Conservation (phyloP, 257 asterid genomes). For the Solanum corneliomulleri region DNA sequence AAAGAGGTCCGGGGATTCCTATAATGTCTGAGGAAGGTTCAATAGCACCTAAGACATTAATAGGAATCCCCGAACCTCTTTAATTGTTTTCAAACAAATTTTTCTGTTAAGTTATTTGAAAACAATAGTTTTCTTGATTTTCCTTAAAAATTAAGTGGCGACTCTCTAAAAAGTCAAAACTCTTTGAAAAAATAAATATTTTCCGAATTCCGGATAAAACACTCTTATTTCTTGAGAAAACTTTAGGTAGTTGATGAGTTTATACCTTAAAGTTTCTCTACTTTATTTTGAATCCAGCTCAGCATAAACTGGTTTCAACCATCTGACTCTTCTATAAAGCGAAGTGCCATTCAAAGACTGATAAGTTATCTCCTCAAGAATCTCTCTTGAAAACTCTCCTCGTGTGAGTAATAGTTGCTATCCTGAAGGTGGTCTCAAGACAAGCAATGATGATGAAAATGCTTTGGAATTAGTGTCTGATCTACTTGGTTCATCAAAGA, state of each 20-base stretch:
- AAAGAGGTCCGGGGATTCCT: too few species aligned
- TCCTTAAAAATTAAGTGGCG: too few species aligned
- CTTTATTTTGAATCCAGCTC: constrained; percentile 33
- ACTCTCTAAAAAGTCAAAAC: too few species aligned
- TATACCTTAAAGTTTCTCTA: neutral
- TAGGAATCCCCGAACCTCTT: too few species aligned
- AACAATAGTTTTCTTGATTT: too few species aligned
- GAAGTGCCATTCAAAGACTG: constrained; percentile 57
- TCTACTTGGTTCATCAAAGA: constrained; percentile 13
- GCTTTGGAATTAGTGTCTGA: constrained; percentile 22
- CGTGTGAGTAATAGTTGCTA: constrained; percentile 19
- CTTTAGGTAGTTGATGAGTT: neutral
- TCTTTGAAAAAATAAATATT: too few species aligned
- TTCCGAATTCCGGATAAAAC: too few species aligned
- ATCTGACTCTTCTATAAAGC: constrained; percentile 64
- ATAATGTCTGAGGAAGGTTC: too few species aligned
- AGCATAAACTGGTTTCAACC: constrained; percentile 74
- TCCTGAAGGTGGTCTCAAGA: constrained; percentile 17
- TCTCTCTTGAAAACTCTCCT: constrained; percentile 28
- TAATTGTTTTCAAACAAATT: too few species aligned
- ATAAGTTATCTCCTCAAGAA: constrained; percentile 46
- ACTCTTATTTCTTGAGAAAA: neutral
- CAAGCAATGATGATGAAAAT: constrained; percentile 17
- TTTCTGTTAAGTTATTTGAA: too few species aligned
- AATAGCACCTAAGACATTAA: too few species aligned